Evolutionary conservation across 176 grass and related monocot genomes (phyloP).

Genomic region (Hsuehochloa calcarea): DNA sequence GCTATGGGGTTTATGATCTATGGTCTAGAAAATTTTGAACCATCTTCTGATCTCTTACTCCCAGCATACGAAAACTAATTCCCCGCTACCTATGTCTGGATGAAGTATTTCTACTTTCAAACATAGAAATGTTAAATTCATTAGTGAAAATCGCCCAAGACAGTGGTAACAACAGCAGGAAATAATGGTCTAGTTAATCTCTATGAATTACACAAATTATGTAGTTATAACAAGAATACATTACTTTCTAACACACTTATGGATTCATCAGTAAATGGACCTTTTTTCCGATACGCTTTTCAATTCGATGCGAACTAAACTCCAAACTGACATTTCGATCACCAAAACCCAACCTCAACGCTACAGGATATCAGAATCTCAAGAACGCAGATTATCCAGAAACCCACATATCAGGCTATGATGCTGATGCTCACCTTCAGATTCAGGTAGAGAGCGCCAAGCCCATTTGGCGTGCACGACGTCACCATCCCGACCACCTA

Average conservation of each 20-base stretch:
- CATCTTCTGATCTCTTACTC: no score
- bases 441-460: slow-evolving; percentile 58
- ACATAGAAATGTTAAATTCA: no score
- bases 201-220: neutral
- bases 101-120: no score
- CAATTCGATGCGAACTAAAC: neutral
- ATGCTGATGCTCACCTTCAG: slow-evolving; percentile 54
- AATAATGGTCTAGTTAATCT: neutral
- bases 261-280: neutral
- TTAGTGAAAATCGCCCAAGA: no score
- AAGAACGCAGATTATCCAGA: neutral
- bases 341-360: neutral
- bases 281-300: neutral
- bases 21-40: neutral
- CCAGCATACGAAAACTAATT: no score
- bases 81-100: no score
- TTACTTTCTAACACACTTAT: neutral
- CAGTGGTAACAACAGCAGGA: neutral
- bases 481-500: slow-evolving; percentile 72
- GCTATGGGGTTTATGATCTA: neutral
- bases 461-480: slow-evolving; percentile 55
- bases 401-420: neutral
- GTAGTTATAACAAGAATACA: neutral
- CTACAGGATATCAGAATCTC: neutral
- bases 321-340: neutral